phyloP scores from a whole-genome alignment of 192 early-diverging fungal genomes.

The Rhizophagus prolifer region DNA sequence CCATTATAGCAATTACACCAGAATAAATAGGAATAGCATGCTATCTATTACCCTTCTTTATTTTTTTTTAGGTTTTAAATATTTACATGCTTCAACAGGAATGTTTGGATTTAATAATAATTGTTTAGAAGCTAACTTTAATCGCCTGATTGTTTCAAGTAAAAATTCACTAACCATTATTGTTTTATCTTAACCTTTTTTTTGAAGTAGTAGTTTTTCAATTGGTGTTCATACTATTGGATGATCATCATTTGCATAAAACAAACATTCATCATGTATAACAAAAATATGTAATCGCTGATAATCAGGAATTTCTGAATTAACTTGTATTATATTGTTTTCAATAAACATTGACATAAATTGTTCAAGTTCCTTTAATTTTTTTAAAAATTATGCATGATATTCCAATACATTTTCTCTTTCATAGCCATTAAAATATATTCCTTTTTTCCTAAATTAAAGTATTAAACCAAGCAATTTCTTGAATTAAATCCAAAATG shows the following conservation, averaged over 20 bases:
- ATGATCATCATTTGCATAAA: conserved; percentile 8
- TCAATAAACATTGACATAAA: conserved; percentile 3
- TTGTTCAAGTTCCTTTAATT: neutral
- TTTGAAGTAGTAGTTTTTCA: neutral
- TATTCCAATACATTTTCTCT: conserved; percentile 2
- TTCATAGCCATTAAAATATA: conserved; percentile 22
- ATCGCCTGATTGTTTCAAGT: neutral
- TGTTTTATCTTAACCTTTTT: neutral
- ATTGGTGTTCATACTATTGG: neutral
- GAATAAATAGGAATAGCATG: conserved; percentile 7
- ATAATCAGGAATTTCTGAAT: neutral
- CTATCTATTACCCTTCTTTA: conserved; percentile 1
- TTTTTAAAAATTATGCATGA: neutral
- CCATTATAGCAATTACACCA: neutral
- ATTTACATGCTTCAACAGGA: neutral
- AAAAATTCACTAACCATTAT: conserved; percentile 10
- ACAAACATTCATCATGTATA: neutral
- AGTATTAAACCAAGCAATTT: neutral
- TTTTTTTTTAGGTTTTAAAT: conserved; percentile 15
- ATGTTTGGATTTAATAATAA: neutral
- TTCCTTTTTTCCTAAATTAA: neutral
- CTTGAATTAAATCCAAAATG: neutral
- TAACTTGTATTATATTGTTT: neutral
- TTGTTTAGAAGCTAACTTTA: neutral
- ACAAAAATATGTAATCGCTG: neutral